Percentiles rank a stretch among this genome's conserved stretches.
phyloP scores from a whole-genome alignment of 2,329 filamentous ascomycete species.

The Penicillium griseofulvum region DNA sequence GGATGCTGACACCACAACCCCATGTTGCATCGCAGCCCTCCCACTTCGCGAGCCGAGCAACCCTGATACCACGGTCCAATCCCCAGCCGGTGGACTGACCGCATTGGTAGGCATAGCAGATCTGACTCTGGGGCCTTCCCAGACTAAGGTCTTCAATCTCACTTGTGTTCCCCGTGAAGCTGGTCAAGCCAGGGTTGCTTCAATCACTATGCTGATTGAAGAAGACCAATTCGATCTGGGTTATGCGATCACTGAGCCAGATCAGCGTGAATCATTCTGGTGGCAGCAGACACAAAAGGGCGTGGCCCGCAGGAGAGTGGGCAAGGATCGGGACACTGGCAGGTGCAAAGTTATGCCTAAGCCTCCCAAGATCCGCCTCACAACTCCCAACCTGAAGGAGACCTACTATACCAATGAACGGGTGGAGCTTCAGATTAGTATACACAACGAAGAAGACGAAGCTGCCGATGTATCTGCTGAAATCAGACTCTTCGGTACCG shows the following conservation, averaged over 20 bases:
- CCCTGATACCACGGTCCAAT: slow-evolving; percentile 31
- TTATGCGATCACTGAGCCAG: slow-evolving; percentile 56
- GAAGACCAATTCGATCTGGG: slow-evolving; percentile 65
- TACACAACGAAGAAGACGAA: slow-evolving; percentile 81
- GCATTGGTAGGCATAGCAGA: slow-evolving; percentile 59
- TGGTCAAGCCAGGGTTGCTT: slow-evolving; percentile 68
- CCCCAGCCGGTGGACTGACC: slow-evolving; percentile 34
- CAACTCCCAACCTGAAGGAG: slow-evolving; percentile 58
- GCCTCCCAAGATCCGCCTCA: slow-evolving; percentile 85
- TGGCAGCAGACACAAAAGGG: slow-evolving; percentile 42
- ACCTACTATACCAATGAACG: slow-evolving; percentile 85
- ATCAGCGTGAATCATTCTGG: slow-evolving; percentile 38
- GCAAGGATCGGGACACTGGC: slow-evolving; percentile 50
- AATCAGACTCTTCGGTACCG: slow-evolving; percentile 62
- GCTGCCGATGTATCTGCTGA: slow-evolving; percentile 70
- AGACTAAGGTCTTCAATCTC: slow-evolving; percentile 69
- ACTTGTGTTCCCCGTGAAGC: slow-evolving; percentile 74
- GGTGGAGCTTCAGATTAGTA: slow-evolving; percentile 65
- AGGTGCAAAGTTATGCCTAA: slow-evolving; percentile 75
- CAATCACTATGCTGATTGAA: slow-evolving; percentile 62
- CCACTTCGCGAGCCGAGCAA: slow-evolving; percentile 35
- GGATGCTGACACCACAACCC: slow-evolving; percentile 19
- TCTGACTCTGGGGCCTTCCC: slow-evolving; percentile 64
- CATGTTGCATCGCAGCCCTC: slow-evolving; percentile 32
- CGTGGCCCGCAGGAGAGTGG: slow-evolving; percentile 38